Conservation (phyloP, 2,329 filamentous ascomycete species). For the Ascochyta rabiei region DNA sequence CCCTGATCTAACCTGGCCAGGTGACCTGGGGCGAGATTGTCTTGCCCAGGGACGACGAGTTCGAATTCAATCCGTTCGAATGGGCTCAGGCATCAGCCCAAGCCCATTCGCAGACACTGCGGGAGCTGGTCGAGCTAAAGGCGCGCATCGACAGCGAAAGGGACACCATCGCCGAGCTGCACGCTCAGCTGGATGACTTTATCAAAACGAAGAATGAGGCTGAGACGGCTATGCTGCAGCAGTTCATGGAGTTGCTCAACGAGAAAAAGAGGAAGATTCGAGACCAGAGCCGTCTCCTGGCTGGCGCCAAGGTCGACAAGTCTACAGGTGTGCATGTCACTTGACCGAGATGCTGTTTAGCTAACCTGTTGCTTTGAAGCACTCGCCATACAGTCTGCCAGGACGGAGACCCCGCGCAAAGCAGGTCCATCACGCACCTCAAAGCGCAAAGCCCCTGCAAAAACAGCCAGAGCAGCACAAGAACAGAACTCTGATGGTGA, state of each 20-base stretch:
- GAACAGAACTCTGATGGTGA: constrained; percentile 39
- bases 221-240: constrained; percentile 69
- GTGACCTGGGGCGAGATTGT: constrained; percentile 69
- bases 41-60: constrained; percentile 61
- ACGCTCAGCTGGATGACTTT: constrained; percentile 69
- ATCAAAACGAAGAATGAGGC: constrained; percentile 69
- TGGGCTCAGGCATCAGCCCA: constrained; percentile 70
- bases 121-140: constrained; percentile 53
- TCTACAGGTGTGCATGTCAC: constrained; percentile 29
- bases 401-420: constrained; percentile 37
- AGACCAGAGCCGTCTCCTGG: constrained; percentile 70
- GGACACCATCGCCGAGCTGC: constrained; percentile 63
- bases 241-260: constrained; percentile 74
- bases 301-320: constrained; percentile 56
- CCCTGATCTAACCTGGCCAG: constrained; percentile 31
- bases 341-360: background rate
- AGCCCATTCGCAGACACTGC: constrained; percentile 54
- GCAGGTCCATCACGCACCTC: constrained; percentile 42
- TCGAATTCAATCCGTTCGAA: constrained; percentile 69
- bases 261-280: constrained; percentile 82
- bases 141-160: constrained; percentile 58
- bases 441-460: constrained; percentile 44
- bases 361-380: constrained; percentile 24
- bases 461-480: constrained; percentile 22
- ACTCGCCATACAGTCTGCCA: constrained; percentile 33